Evolutionary conservation across 2,329 filamentous ascomycete species (phyloP).

Genomic region (Chrysoporthe austroafricana): DNA sequence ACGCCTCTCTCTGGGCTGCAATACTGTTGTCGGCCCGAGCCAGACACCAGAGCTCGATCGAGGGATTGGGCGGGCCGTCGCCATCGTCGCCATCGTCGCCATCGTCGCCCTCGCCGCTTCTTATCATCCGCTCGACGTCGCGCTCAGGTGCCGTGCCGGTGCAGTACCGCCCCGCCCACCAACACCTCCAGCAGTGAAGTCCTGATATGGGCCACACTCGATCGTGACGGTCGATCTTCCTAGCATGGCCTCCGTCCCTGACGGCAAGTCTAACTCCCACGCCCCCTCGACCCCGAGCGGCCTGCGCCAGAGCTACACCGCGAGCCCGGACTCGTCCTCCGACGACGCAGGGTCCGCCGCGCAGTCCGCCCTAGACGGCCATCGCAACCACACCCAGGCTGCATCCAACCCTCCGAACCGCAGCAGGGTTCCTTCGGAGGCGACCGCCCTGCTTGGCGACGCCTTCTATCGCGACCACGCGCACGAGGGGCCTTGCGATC

Average conservation of each 20-base stretch:
- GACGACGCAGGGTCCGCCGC: conserved; percentile 29
- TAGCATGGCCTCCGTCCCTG: conserved; percentile 20
- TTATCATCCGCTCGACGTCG: not conserved
- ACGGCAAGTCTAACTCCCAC: conserved; percentile 34
- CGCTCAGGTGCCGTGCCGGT: not conserved
- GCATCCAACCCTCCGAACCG: conserved; percentile 5
- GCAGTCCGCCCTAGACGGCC: conserved; percentile 17
- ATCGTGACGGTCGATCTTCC: not conserved
- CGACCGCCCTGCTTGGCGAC: conserved; percentile 52
- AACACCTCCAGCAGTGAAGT: not conserved
- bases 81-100: too few species aligned
- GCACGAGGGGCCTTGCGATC: conserved; percentile 61
- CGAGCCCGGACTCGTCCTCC: conserved; percentile 21
- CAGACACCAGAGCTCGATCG: too few species aligned
- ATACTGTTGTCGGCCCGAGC: too few species aligned
- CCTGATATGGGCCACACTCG: conserved; percentile 7
- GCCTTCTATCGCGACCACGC: conserved; percentile 41
- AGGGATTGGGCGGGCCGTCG: too few species aligned
- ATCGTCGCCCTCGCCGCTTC: too few species aligned
- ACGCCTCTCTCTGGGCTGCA: too few species aligned
- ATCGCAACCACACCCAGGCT: not conserved
- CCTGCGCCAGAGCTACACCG: conserved; percentile 50
- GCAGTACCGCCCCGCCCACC: too few species aligned
- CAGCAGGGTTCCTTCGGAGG: conserved; percentile 45
- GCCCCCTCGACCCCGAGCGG: conserved; percentile 49